Percentiles rank a stretch among this genome's conserved stretches.
These are phyloP conservation scores for Saccharomyces hybrid DNA, from an alignment of 1,139 yeast species.

Conservation along the genomic window DNA sequence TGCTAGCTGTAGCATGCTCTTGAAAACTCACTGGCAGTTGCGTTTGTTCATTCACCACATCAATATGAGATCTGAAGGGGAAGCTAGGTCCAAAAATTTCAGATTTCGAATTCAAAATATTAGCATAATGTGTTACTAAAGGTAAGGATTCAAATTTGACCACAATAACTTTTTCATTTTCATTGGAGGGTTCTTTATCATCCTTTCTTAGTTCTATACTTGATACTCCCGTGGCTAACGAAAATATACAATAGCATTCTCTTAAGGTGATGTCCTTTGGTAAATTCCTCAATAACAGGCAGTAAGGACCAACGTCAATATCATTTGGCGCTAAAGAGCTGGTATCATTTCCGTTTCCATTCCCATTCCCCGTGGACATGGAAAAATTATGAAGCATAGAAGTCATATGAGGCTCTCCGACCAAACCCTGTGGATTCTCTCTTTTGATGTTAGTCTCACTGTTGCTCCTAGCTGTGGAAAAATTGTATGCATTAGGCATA, in stretches of 20 bases:
- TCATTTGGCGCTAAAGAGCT: not conserved
- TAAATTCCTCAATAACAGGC: conserved; percentile 42
- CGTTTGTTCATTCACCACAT: conserved; percentile 35
- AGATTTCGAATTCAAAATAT: conserved; percentile 53
- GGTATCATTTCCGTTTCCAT: conserved; percentile 4
- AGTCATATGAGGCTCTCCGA: conserved; percentile 6
- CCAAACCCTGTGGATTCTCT: not conserved
- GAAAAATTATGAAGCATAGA: conserved; percentile 19
- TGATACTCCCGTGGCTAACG: conserved; percentile 71
- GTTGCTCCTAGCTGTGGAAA: not conserved
- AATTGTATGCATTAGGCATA: not conserved
- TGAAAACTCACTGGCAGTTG: conserved; percentile 3
- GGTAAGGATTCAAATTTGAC: conserved; percentile 59
- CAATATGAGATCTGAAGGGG: conserved; percentile 43
- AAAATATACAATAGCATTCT: conserved; percentile 68
- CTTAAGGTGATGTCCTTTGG: conserved; percentile 67
- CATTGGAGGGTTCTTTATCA: not conserved
- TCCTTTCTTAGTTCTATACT: conserved; percentile 43
- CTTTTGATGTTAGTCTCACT: not conserved
- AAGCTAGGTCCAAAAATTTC: conserved; percentile 51
- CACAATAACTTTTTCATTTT: conserved; percentile 29
- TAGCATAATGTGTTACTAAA: conserved; percentile 62
- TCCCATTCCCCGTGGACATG: conserved; percentile 7
- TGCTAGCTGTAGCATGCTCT: not conserved
- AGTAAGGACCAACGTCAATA: conserved; percentile 14